A percentile compares a stretch with the other conserved stretches of the same genome.
These are phyloP conservation scores for Trypanosoma brucei DNA, from an alignment of 208 protist species.

Conservation along the genomic window DNA sequence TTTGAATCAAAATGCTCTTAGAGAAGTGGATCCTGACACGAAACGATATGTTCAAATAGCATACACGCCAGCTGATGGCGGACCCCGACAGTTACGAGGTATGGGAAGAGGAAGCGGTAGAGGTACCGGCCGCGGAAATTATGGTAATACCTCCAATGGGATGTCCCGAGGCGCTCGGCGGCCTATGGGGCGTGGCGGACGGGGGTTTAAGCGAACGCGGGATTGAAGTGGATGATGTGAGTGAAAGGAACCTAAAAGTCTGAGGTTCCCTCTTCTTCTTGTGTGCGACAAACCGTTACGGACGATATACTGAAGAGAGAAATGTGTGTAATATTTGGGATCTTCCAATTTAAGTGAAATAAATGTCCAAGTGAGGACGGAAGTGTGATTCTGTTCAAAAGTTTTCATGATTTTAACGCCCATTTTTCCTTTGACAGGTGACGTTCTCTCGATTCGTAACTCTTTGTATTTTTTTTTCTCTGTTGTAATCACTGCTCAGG, in stretches of 20 bases:
- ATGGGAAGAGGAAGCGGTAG: background rate
- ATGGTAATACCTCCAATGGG: background rate
- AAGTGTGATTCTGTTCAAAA: too few relatives aligned
- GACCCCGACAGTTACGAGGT: constrained; percentile 9
- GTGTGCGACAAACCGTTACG: too few relatives aligned
- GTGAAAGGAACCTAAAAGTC: background rate
- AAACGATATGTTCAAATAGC: constrained; percentile 47
- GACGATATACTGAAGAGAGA: too few relatives aligned
- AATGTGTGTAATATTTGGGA: too few relatives aligned
- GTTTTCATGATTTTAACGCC: too few relatives aligned
- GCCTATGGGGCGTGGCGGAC: constrained; percentile 5
- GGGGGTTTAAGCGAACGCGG: background rate
- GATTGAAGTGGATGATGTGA: background rate
- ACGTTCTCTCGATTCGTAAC: too few relatives aligned
- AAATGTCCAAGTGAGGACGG: too few relatives aligned
- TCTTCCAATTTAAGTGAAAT: too few relatives aligned
- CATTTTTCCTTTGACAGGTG: too few relatives aligned
- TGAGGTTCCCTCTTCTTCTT: too few relatives aligned
- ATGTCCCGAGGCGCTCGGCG: constrained; percentile 6
- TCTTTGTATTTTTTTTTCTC: too few relatives aligned
- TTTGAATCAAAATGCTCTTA: constrained; percentile 62
- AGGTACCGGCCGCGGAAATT: background rate
- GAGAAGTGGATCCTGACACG: constrained; percentile 68
- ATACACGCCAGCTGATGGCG: constrained; percentile 25
- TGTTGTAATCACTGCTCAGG: too few relatives aligned